Evolutionary conservation across 2,329 filamentous ascomycete species (phyloP).

Genomic region (Clarireedia paspali): DNA sequence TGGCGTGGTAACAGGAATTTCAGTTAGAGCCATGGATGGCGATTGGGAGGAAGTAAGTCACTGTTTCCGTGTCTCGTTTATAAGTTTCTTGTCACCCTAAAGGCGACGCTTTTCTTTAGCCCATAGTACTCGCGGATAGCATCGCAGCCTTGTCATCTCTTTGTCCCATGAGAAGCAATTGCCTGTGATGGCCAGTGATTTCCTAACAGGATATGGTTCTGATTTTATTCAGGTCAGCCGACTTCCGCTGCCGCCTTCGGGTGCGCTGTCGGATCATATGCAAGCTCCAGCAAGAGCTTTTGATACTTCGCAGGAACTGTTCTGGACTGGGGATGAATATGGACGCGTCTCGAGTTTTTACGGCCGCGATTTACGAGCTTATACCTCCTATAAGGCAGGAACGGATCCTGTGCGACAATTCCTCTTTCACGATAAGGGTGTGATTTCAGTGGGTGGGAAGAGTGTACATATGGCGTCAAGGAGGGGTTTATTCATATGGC

Average conservation of each 20-base stretch:
- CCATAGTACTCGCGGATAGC: background rate
- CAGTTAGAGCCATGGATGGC: slow-evolving; percentile 46
- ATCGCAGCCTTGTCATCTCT: slow-evolving; percentile 5
- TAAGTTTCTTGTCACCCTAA: background rate
- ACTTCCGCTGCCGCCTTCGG: slow-evolving; percentile 72
- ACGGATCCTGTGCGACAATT: slow-evolving; percentile 83
- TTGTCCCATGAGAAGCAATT: background rate
- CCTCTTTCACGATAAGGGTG: slow-evolving; percentile 82
- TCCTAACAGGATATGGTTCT: slow-evolving; percentile 10
- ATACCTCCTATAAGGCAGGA: slow-evolving; percentile 77
- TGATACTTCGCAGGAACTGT: slow-evolving; percentile 78
- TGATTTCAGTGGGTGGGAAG: slow-evolving; percentile 74
- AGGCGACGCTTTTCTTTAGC: background rate
- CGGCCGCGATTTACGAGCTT: slow-evolving; percentile 74
- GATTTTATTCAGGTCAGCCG: slow-evolving; percentile 59
- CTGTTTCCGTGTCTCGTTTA: slow-evolving; percentile 8
- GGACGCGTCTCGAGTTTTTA: slow-evolving; percentile 86
- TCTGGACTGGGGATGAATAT: slow-evolving; percentile 87
- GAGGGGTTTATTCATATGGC: slow-evolving; percentile 80
- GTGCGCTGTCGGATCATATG: slow-evolving; percentile 60
- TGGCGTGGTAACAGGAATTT: slow-evolving; percentile 4
- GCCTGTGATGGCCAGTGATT: background rate
- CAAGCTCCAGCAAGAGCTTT: slow-evolving; percentile 78
- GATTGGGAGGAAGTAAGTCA: slow-evolving; percentile 59
- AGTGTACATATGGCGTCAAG: slow-evolving; percentile 86